Evolutionary conservation across 176 grass and related monocot species (phyloP), one percentile per base, ranked within the genome.

Genomic region (Chloris gayana): DNA sequence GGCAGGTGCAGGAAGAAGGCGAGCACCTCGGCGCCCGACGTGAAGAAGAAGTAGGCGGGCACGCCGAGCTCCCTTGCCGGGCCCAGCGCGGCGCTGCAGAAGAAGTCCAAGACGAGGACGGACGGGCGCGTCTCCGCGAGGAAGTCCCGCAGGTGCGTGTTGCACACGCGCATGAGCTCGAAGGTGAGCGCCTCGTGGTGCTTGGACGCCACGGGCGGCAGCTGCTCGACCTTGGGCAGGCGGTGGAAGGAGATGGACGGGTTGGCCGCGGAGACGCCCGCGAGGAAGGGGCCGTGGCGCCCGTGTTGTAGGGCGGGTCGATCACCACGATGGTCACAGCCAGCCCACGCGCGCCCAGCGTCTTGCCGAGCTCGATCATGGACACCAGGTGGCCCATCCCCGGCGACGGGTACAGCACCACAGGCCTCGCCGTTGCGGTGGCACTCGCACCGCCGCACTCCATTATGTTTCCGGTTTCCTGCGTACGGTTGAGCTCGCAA

Each of bases 301-400:
- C n/a, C n/a, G n/a, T n/a, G n/a, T n/a, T n/a, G n/a, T n/a, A n/a
- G n/a, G n/a, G n/a, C n/a, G n/a, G n/a, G n/a, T n/a, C 85, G 47
- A 94, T 53, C 56, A 85, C 88, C 8, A 87, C 69, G 72, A 95
- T 72, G 39, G 87, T 85, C 57, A 90, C 84, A 9, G 35, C 47
- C 21, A 92, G 54, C 0, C 89, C 93, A 6, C 82, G 84, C 51
- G 57, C 73, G 45, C 80, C 75, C 64, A 92, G 83, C 17, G 89
- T 19, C 53, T 83, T 89, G 38, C 74, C 89, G 24, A 95, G 77
- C 75, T 95, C 89, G 77, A 95, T 85, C 89, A 95, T 92, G 58
- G 93, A 90, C 26, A 95, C 88, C 50, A 95, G 82, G 77, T 95
- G 93, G 41, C 93, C 93, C 87, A 90, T 91, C 49, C 82, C 89